phyloP scores from a whole-genome alignment of 768 basidiomycete genomes.

The Aureoboletus auriporus region DNA sequence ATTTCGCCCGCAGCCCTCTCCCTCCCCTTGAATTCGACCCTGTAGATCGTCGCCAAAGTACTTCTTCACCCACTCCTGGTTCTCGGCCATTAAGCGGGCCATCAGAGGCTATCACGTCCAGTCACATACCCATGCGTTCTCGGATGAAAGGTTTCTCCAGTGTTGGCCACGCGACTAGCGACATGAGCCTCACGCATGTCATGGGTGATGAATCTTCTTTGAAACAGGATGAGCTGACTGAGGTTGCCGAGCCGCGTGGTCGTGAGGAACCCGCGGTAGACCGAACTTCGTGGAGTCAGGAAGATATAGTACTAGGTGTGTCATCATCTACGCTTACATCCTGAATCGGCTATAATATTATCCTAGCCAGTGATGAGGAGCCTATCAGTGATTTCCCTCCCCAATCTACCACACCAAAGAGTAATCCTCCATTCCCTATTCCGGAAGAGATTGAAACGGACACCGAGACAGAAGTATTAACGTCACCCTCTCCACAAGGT shows the following conservation, averaged over 20 bases:
- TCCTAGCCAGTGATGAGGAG: constrained; percentile 39
- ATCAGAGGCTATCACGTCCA: constrained; percentile 25
- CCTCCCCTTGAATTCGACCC: constrained; percentile 37
- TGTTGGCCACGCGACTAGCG: constrained; percentile 13
- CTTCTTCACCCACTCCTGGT: constrained; percentile 24
- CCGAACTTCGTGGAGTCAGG: constrained; percentile 10
- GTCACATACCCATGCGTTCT: constrained; percentile 45
- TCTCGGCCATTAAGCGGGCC: constrained; percentile 23
- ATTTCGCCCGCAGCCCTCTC: constrained; percentile 36
- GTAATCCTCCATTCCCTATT: constrained; percentile 10
- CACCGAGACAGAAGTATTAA: constrained; percentile 26
- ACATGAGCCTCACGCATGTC: constrained; percentile 21
- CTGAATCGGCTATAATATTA: neutral
- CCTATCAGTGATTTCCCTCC: constrained; percentile 17
- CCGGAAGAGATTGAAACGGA: constrained; percentile 19
- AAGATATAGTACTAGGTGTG: constrained; percentile 20
- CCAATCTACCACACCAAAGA: constrained; percentile 27
- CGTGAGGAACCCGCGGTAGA: constrained; percentile 19
- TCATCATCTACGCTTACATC: neutral
- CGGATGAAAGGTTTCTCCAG: constrained; percentile 30
- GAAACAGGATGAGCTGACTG: constrained; percentile 24
- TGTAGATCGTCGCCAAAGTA: constrained; percentile 11
- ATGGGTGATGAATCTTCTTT: constrained; percentile 21
- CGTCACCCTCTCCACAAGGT: constrained; percentile 17
- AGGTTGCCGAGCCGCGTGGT: constrained; percentile 24